These are phyloP conservation scores for Arachis hypogaea DNA, from an alignment of 306 rosid species.

Conservation along the genomic window DNA sequence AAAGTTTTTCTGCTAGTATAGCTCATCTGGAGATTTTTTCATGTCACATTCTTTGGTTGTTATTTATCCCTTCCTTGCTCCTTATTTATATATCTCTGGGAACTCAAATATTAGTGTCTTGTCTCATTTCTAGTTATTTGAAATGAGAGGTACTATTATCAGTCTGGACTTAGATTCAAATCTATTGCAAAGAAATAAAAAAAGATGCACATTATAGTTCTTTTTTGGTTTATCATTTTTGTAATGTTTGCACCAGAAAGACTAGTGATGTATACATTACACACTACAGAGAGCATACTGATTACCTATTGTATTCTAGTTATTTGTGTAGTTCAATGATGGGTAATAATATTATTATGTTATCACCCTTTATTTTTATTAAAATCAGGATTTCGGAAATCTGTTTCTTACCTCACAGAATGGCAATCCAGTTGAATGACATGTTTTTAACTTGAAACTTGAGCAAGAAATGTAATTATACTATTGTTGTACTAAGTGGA, in stretches of 20 bases:
- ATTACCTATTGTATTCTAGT: not conserved
- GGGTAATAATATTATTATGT: slow-evolving; percentile 11
- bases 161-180: not conserved
- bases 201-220: not conserved
- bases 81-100: slow-evolving; percentile 7
- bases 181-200: not conserved
- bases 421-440: slow-evolving; percentile 23
- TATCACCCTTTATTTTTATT: slow-evolving; percentile 13
- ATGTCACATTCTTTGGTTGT: no score
- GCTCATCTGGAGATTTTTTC: slow-evolving; percentile 3
- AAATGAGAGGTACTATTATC: not conserved
- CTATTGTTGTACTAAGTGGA: slow-evolving; percentile 3
- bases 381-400: slow-evolving; percentile 12
- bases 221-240: slow-evolving; percentile 15
- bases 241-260: not conserved
- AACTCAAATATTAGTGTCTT: not conserved
- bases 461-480: slow-evolving; percentile 24
- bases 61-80: not conserved
- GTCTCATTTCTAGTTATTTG: not conserved
- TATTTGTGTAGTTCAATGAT: slow-evolving; percentile 19
- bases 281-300: slow-evolving; percentile 10
- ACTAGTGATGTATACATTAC: not conserved
- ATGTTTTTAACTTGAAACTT: slow-evolving; percentile 29
- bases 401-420: slow-evolving; percentile 21
- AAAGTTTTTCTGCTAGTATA: not conserved